phyloP scores from a whole-genome alignment of 2,329 filamentous ascomycete species.

The Ceratocystis huliohia region DNA sequence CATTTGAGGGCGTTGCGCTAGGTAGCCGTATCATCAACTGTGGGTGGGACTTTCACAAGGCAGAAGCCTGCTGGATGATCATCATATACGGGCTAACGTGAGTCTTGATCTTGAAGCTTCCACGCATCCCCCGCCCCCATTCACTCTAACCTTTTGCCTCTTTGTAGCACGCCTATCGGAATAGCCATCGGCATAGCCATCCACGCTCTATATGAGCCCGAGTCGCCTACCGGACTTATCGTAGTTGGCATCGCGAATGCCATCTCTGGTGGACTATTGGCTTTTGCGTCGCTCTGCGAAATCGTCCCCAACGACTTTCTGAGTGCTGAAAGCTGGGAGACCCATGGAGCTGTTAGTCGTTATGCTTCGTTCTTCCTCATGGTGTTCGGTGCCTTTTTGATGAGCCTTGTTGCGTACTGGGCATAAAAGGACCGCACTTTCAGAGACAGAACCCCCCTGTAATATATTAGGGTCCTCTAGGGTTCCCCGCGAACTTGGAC shows the following conservation, averaged over 20 bases:
- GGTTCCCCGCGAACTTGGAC: background rate
- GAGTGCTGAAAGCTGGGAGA: constrained; percentile 50
- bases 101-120: constrained; percentile 24
- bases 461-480: background rate
- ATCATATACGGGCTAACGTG: constrained; percentile 43
- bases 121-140: background rate
- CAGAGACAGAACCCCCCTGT: background rate
- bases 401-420: constrained; percentile 54
- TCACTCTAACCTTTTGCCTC: background rate
- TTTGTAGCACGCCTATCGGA: constrained; percentile 51
- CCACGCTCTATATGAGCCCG: constrained; percentile 57
- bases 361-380: constrained; percentile 45
- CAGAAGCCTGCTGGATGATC: constrained; percentile 45
- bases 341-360: constrained; percentile 41
- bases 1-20: constrained; percentile 46
- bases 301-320: constrained; percentile 60
- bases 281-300: constrained; percentile 61
- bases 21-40: constrained; percentile 51
- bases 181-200: constrained; percentile 58
- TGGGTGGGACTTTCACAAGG: constrained; percentile 30
- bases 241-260: constrained; percentile 65
- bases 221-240: constrained; percentile 51
- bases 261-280: constrained; percentile 56
- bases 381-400: constrained; percentile 45
- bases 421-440: constrained; percentile 32